Evolutionary conservation across 257 asterid species (phyloP).

Genomic region (Orobanche coerulescens): DNA sequence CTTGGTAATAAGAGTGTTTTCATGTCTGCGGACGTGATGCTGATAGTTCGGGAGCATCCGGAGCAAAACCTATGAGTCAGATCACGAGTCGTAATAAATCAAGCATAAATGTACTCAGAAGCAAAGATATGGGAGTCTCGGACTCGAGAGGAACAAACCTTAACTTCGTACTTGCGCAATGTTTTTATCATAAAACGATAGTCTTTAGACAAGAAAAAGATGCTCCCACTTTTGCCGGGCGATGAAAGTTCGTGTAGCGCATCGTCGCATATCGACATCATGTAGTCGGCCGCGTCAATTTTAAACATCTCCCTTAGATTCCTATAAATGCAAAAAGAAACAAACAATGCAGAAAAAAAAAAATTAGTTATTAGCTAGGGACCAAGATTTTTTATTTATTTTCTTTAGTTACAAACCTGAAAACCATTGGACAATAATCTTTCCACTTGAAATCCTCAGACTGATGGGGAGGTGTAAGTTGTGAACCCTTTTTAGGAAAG

Average conservation of each 20-base stretch:
- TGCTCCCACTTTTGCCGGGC: slow-evolving; percentile 99
- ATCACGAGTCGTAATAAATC: slow-evolving; percentile 17
- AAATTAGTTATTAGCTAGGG: background rate
- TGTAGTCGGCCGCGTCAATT: slow-evolving; percentile 96
- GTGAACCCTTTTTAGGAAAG: slow-evolving; percentile 89
- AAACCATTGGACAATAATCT: slow-evolving; percentile 98
- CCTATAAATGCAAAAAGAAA: slow-evolving; percentile 32
- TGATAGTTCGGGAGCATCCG: slow-evolving; percentile 93
- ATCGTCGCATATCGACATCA: slow-evolving; percentile 98
- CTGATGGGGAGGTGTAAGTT: slow-evolving; percentile 81
- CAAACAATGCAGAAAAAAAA: background rate
- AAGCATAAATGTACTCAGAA: slow-evolving; percentile 13
- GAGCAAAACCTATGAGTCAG: slow-evolving; percentile 62
- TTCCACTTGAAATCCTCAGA: slow-evolving; percentile 99
- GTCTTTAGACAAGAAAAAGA: slow-evolving; percentile 89
- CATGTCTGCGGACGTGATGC: slow-evolving; percentile 61
- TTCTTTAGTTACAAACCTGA: slow-evolving; percentile 47
- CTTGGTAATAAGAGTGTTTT: slow-evolving; percentile 87
- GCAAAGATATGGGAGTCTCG: slow-evolving; percentile 14
- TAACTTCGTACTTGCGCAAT: slow-evolving; percentile 88
- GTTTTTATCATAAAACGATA: slow-evolving; percentile 98
- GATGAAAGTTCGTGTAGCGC: slow-evolving; percentile 95
- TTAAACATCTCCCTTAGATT: slow-evolving; percentile 89
- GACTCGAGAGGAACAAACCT: slow-evolving; percentile 47
- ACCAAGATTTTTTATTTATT: too few species aligned